phyloP scores from a whole-genome alignment of 495 filamentous ascomycete species.

The Tuber indicum region DNA sequence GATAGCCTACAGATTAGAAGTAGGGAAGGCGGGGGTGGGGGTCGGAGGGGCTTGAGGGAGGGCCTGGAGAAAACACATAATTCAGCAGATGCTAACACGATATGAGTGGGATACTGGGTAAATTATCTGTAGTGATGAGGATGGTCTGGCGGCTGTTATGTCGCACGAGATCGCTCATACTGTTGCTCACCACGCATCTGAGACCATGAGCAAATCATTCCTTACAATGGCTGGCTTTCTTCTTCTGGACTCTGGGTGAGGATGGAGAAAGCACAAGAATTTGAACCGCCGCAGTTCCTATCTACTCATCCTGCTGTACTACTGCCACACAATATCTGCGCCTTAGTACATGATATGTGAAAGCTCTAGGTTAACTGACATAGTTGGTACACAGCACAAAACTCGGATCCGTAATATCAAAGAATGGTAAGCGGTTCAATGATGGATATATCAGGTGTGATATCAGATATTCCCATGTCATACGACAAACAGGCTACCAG shows the following conservation, averaged over 20 bases:
- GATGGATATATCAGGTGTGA: not conserved
- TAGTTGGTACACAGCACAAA: constrained; percentile 47
- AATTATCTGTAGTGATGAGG: constrained; percentile 64
- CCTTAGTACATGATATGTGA: not conserved
- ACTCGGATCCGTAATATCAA: constrained; percentile 65
- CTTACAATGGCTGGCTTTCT: constrained; percentile 52
- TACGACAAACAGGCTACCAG: constrained; percentile 47
- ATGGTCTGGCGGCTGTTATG: constrained; percentile 68
- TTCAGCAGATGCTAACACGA: not conserved
- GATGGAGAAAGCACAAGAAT: constrained; percentile 61
- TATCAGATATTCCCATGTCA: constrained; percentile 9
- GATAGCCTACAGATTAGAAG: not conserved
- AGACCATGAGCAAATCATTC: constrained; percentile 62
- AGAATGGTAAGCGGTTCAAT: constrained; percentile 48
- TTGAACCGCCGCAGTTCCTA: constrained; percentile 64
- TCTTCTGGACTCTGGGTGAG: constrained; percentile 60
- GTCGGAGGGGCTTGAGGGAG: not conserved
- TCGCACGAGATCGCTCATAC: constrained; percentile 96
- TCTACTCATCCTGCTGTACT: constrained; percentile 78
- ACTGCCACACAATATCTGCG: constrained; percentile 10
- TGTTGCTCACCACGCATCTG: constrained; percentile 69
- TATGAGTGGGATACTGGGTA: constrained; percentile 60
- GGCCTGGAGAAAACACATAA: not conserved
- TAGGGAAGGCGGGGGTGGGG: not conserved
- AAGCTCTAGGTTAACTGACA: constrained; percentile 26